Percentiles rank a stretch among this genome's conserved stretches.
Evolutionary conservation across 768 basidiomycete species (phyloP).

Genomic region (Russula compacta): DNA sequence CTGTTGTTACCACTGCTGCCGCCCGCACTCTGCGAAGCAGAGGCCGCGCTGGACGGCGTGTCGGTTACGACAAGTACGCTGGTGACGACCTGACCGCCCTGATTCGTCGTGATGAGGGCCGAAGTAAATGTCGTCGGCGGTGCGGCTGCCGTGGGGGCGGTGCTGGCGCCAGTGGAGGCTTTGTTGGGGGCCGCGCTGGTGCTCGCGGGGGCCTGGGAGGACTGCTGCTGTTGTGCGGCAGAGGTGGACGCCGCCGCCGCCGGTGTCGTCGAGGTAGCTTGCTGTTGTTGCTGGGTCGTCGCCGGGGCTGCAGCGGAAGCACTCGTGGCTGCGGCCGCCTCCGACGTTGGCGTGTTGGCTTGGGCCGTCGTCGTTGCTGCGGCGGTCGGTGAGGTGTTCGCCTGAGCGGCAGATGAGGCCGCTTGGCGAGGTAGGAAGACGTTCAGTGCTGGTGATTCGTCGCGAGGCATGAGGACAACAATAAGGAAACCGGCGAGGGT

Average conservation of each 20-base stretch:
- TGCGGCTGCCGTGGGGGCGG: not conserved
- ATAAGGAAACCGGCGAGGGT: constrained; percentile 25
- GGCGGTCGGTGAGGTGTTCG: not conserved
- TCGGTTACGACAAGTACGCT: constrained; percentile 17
- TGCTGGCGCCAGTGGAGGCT: not conserved
- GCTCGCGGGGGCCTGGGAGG: not conserved
- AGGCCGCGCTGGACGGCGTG: constrained; percentile 7
- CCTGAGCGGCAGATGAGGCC: not conserved
- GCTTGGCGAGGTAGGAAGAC: constrained; percentile 16
- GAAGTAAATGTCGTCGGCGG: constrained; percentile 1
- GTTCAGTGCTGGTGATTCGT: constrained; percentile 3
- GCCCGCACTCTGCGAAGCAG: constrained; percentile 23
- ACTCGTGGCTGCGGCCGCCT: not conserved
- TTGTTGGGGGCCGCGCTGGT: not conserved
- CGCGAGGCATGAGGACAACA: constrained; percentile 22
- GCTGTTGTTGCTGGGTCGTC: not conserved
- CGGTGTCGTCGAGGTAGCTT: constrained; percentile 17
- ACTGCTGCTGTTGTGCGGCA: not conserved
- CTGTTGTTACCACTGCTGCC: constrained; percentile 13
- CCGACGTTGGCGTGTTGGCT: not conserved
- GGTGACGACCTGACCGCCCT: constrained; percentile 27
- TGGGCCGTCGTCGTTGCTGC: not conserved
- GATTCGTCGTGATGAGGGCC: constrained; percentile 24
- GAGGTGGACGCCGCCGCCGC: constrained; percentile 10
- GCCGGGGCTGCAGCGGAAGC: constrained; percentile 1